phyloP scores from a whole-genome alignment of 768 basidiomycete species.

The Xerocomellus intermedius region DNA sequence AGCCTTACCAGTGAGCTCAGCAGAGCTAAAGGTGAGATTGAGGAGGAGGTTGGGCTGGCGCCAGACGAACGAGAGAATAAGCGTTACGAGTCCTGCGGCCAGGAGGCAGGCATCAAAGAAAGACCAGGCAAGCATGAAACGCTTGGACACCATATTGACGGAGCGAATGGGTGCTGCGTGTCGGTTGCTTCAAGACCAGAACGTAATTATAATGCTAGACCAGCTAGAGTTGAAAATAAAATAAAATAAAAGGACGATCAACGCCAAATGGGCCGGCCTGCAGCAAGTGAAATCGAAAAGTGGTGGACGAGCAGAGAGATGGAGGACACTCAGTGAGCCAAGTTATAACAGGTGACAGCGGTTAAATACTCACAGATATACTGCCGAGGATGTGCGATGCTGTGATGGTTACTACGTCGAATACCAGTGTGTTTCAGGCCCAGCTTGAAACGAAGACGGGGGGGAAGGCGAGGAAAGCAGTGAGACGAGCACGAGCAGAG shows the following conservation, averaged over 20 bases:
- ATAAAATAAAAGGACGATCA: conserved; percentile 57
- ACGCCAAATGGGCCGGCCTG: conserved; percentile 58
- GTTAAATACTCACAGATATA: conserved; percentile 11
- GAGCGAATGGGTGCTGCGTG: conserved; percentile 2
- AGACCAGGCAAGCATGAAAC: conserved; percentile 68
- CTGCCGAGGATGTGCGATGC: neutral
- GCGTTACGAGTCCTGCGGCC: conserved; percentile 60
- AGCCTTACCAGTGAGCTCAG: conserved; percentile 59
- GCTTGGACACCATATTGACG: conserved; percentile 65
- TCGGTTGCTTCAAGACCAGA: conserved; percentile 35
- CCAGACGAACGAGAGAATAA: conserved; percentile 74
- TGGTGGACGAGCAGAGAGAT: conserved; percentile 1
- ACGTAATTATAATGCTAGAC: conserved; percentile 42
- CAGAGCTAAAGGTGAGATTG: conserved; percentile 63
- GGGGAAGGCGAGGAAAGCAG: neutral
- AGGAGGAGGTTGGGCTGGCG: conserved; percentile 63
- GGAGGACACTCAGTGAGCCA: no score
- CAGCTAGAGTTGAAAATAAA: conserved; percentile 39
- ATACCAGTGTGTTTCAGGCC: neutral
- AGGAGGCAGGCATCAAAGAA: conserved; percentile 70
- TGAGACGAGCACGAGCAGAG: neutral
- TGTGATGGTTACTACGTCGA: conserved; percentile 7
- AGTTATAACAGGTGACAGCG: conserved; percentile 1
- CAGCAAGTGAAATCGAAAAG: conserved; percentile 21
- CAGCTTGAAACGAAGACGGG: neutral